Conservation (phyloP, 805 yeast genomes). For the Osmozyma mogii region DNA sequence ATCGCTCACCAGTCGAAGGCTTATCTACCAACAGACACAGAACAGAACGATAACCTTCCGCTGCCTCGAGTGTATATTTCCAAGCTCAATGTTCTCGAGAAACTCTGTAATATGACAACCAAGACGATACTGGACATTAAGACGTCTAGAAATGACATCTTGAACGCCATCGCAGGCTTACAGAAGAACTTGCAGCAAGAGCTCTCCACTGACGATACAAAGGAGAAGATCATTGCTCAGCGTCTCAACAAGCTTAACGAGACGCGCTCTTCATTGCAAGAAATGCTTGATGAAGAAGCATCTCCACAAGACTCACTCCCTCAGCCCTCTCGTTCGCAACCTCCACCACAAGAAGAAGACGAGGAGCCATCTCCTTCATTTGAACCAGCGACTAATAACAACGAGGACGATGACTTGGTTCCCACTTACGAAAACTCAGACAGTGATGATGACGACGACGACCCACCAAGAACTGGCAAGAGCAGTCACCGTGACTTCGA, state of each 20-base stretch:
- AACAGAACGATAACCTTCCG: conserved; percentile 29
- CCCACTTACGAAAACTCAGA: conserved; percentile 12
- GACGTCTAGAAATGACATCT: conserved; percentile 18
- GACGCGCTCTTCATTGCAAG: conserved; percentile 25
- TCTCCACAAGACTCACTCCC: no score
- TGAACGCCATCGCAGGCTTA: conserved; percentile 19
- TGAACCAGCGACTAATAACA: conserved; percentile 9
- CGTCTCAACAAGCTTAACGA: conserved; percentile 20
- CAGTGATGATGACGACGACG: conserved; percentile 13
- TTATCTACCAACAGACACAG: conserved; percentile 29
- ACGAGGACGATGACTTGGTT: conserved; percentile 3
- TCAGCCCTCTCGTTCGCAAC: no score
- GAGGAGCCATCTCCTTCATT: conserved; percentile 26
- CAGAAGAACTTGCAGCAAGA: conserved; percentile 18
- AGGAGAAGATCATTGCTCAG: conserved; percentile 20
- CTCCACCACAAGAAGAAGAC: no score
- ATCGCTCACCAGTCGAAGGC: conserved; percentile 30
- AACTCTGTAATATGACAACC: conserved; percentile 25
- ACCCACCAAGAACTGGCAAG: not conserved
- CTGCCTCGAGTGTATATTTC: conserved; percentile 26
- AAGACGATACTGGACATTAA: conserved; percentile 26
- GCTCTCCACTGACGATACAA: conserved; percentile 25
- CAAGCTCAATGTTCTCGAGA: conserved; percentile 32
- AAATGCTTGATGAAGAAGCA: conserved; percentile 15
- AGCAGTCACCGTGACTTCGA: conserved; percentile 1